Conservation (phyloP, 2,329 filamentous ascomycete species). For the Hymenoscyphus albidus region DNA sequence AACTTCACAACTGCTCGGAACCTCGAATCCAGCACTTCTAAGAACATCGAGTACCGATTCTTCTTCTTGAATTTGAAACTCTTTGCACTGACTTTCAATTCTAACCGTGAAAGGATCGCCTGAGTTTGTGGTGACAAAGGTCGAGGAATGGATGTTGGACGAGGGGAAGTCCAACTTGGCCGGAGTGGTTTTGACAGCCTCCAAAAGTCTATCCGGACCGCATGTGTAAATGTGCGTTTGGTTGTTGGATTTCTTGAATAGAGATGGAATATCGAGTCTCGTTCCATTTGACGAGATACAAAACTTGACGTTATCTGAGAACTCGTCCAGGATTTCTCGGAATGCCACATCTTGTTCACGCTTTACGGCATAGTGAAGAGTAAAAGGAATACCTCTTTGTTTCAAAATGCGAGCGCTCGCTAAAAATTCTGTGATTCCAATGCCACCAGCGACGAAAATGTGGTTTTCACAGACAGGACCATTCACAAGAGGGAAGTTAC, state of each 20-base stretch:
- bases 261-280: constrained; percentile 49
- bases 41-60: constrained; percentile 41
- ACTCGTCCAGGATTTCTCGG: constrained; percentile 47
- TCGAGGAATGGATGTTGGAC: constrained; percentile 57
- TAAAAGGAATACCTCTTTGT: constrained; percentile 56
- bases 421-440: constrained; percentile 64
- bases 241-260: constrained; percentile 46
- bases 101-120: constrained; percentile 59
- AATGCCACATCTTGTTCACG: constrained; percentile 52
- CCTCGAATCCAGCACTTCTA: constrained; percentile 38
- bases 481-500: constrained; percentile 47
- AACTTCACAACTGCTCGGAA: constrained; percentile 42
- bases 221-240: constrained; percentile 59
- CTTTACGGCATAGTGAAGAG: constrained; percentile 57
- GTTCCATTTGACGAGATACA: constrained; percentile 49
- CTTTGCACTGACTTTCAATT: constrained; percentile 40
- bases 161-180: constrained; percentile 42
- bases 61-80: constrained; percentile 42
- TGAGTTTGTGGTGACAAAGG: constrained; percentile 51
- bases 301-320: constrained; percentile 43
- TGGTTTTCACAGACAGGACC: constrained; percentile 53
- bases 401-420: constrained; percentile 42
- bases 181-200: constrained; percentile 44
- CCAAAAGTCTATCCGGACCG: constrained; percentile 55
- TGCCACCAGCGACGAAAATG: constrained; percentile 60